phyloP scores from a whole-genome alignment of 2,329 filamentous ascomycete genomes.

The Trichoderma afroharzianum region DNA sequence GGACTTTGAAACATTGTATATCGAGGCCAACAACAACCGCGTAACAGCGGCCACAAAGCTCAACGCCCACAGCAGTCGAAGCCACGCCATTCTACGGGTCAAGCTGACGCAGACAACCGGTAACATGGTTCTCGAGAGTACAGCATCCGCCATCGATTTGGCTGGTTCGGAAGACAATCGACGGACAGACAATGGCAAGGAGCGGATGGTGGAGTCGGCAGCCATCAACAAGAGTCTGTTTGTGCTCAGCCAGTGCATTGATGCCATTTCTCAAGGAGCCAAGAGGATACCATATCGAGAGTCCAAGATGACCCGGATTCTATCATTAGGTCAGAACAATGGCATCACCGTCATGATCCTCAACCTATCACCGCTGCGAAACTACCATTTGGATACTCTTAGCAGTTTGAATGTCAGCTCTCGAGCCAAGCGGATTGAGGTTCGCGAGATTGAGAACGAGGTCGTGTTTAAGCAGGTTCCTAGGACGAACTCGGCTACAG shows the following conservation, averaged over 20 bases:
- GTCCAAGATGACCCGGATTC: slow-evolving; percentile 94
- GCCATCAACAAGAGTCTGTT: slow-evolving; percentile 98
- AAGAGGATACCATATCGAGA: slow-evolving; percentile 87
- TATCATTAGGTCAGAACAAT: slow-evolving; percentile 90
- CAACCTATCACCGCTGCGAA: slow-evolving; percentile 85
- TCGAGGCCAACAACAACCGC: slow-evolving; percentile 86
- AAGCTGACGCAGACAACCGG: slow-evolving; percentile 76
- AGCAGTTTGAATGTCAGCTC: slow-evolving; percentile 95
- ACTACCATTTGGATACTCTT: slow-evolving; percentile 89
- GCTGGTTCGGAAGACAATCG: slow-evolving; percentile 95
- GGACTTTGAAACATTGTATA: slow-evolving; percentile 86
- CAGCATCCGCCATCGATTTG: slow-evolving; percentile 88
- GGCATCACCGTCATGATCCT: slow-evolving; percentile 96
- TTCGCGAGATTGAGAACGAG: slow-evolving; percentile 93
- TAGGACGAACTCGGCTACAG: slow-evolving; percentile 45
- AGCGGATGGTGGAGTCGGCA: slow-evolving; percentile 88
- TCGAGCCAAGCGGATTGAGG: slow-evolving; percentile 91
- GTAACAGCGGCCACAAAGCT: slow-evolving; percentile 89
- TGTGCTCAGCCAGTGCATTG: slow-evolving; percentile 89
- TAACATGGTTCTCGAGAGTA: slow-evolving; percentile 68
- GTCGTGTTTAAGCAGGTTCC: slow-evolving; percentile 78
- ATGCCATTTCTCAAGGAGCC: slow-evolving; percentile 76
- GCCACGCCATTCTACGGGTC: slow-evolving; percentile 86
- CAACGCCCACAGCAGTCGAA: slow-evolving; percentile 85
- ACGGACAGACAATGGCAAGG: slow-evolving; percentile 88